Evolutionary conservation across 2,329 filamentous ascomycete genomes (phyloP).

Genomic region (Pyrenochaeta sp.): DNA sequence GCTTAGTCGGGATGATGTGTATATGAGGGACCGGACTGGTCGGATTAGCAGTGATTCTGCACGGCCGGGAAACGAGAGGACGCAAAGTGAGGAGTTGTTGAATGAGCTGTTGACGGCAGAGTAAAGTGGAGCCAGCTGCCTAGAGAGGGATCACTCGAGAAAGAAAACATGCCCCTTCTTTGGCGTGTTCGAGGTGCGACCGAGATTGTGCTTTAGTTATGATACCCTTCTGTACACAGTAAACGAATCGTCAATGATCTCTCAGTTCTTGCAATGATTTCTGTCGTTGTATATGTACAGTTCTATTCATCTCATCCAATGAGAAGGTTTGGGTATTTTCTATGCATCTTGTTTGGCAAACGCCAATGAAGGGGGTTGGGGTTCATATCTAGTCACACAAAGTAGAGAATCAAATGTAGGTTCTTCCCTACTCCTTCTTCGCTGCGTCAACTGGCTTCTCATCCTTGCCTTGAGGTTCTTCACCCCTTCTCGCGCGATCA

Average conservation of each 20-base stretch:
- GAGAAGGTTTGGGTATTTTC: slow-evolving; percentile 26
- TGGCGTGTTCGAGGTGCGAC: too few species aligned
- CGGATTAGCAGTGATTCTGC: slow-evolving; percentile 13
- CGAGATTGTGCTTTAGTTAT: neutral
- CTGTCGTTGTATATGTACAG: slow-evolving; percentile 14
- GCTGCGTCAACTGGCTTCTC: slow-evolving; percentile 17
- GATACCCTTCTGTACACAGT: neutral
- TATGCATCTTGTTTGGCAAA: slow-evolving; percentile 13
- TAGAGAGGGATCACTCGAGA: too few species aligned
- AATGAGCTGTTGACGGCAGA: neutral
- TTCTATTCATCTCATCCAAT: slow-evolving; percentile 15
- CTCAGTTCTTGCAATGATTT: too few species aligned
- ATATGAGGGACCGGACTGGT: slow-evolving; percentile 60
- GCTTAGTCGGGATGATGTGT: slow-evolving; percentile 78
- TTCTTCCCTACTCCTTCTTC: slow-evolving; percentile 19
- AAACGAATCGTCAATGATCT: too few species aligned
- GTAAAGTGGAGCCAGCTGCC: too few species aligned
- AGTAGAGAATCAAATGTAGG: slow-evolving; percentile 15
- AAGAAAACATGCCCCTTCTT: too few species aligned
- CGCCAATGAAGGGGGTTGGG: slow-evolving; percentile 7
- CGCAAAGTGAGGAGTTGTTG: neutral
- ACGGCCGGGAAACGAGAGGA: neutral
- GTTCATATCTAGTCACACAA: slow-evolving; percentile 31
- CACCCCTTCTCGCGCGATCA: slow-evolving; percentile 32
- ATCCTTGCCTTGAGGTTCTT: slow-evolving; percentile 28